phyloP scores from a whole-genome alignment of 805 yeast species.

The Suhomyces sp. region DNA sequence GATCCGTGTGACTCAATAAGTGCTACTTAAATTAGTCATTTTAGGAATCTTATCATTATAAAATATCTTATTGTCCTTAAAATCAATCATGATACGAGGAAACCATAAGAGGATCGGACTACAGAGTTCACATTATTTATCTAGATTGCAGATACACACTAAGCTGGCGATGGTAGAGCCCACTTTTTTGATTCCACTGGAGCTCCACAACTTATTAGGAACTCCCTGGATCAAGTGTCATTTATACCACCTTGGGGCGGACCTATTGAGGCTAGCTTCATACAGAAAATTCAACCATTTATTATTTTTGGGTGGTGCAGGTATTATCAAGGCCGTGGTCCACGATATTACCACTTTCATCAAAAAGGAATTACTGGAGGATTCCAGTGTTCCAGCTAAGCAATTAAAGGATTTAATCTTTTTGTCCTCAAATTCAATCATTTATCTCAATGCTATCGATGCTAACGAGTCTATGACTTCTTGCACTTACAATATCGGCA shows the following conservation, averaged over 20 bases:
- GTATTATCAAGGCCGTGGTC: conserved; percentile 32
- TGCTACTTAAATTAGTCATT: too few relatives aligned
- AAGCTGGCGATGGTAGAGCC: conserved; percentile 1
- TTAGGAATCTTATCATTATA: too few relatives aligned
- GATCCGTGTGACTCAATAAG: too few relatives aligned
- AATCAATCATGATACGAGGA: conserved; percentile 4
- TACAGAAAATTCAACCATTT: conserved; percentile 32
- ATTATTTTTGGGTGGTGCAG: conserved; percentile 31
- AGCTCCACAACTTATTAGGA: conserved; percentile 11
- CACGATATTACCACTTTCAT: conserved; percentile 33
- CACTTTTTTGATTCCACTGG: conserved; percentile 8
- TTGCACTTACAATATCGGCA: conserved; percentile 8
- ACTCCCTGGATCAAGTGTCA: conserved; percentile 34
- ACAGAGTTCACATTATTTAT: conserved; percentile 3
- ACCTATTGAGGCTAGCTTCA: conserved; percentile 30
- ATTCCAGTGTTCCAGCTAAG: conserved; percentile 14
- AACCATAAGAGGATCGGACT: conserved; percentile 2
- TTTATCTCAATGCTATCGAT: conserved; percentile 8
- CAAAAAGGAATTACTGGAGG: conserved; percentile 25
- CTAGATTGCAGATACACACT: conserved; percentile 3
- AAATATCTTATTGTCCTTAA: too few relatives aligned
- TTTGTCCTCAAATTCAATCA: conserved; percentile 6
- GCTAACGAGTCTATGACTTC: conserved; percentile 5
- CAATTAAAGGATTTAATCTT: conserved; percentile 23
- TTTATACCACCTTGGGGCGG: conserved; percentile 34